These are phyloP conservation scores for Fusarium gaditjirri DNA, from an alignment of 2,329 filamentous ascomycete genomes.

Conservation along the genomic window DNA sequence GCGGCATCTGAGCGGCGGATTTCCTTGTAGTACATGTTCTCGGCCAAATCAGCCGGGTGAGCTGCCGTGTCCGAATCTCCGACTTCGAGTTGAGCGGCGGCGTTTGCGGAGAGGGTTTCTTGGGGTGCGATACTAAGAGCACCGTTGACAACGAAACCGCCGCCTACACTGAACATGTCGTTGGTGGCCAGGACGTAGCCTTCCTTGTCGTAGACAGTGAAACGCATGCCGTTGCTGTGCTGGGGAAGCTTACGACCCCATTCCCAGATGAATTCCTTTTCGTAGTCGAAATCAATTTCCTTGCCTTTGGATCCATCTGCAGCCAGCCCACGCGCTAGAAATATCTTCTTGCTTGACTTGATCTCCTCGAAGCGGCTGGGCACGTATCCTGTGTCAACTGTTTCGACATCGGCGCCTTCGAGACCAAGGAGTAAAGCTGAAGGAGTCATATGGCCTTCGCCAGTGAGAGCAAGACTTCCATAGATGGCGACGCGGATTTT, in stretches of 20 bases:
- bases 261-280: conserved; percentile 61
- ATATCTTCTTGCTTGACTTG: conserved; percentile 57
- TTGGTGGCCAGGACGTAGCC: conserved; percentile 60
- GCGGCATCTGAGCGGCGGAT: conserved; percentile 59
- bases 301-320: conserved; percentile 51
- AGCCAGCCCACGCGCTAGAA: conserved; percentile 55
- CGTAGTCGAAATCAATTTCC: conserved; percentile 61
- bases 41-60: conserved; percentile 60
- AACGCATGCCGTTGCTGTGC: conserved; percentile 64
- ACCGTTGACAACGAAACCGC: conserved; percentile 64
- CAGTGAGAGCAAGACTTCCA: conserved; percentile 61
- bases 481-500: conserved; percentile 61
- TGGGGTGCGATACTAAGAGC: conserved; percentile 56
- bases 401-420: conserved; percentile 61
- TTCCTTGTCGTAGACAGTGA: conserved; percentile 60
- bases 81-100: conserved; percentile 17
- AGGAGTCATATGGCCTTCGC: conserved; percentile 64
- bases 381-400: conserved; percentile 60
- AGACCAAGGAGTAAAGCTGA: conserved; percentile 61
- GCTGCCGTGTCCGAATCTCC: conserved; percentile 23
- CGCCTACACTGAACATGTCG: conserved; percentile 62
- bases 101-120: conserved; percentile 24
- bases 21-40: conserved; percentile 64
- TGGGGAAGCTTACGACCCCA: conserved; percentile 62
- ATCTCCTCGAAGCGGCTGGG: conserved; percentile 58